A percentile compares a stretch with the other conserved stretches of the same genome.
Evolutionary conservation across 768 basidiomycete species (phyloP).

Genomic region (Cyclocybe aegerita): DNA sequence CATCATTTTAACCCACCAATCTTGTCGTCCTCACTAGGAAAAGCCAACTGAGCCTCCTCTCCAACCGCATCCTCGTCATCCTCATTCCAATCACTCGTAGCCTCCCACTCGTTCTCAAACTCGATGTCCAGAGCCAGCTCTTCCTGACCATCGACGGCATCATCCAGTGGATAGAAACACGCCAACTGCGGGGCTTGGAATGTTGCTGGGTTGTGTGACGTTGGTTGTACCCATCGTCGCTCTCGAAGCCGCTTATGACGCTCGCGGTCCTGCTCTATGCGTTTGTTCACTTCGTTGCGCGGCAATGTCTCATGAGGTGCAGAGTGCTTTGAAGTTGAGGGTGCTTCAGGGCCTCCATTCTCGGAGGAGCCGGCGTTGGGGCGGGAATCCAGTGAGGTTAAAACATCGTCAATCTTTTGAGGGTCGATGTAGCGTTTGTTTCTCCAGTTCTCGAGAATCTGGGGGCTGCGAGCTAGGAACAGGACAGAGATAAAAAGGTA

Average conservation of each 20-base stretch:
- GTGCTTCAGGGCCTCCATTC: slow-evolving; percentile 8
- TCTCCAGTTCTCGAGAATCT: slow-evolving; percentile 94
- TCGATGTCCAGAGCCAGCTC: slow-evolving; percentile 71
- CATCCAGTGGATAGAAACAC: slow-evolving; percentile 59
- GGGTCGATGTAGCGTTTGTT: slow-evolving; percentile 83
- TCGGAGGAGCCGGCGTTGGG: slow-evolving; percentile 11
- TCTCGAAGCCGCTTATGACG: slow-evolving; percentile 91
- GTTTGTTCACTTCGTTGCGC: slow-evolving; percentile 72
- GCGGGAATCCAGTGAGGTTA: slow-evolving; percentile 55
- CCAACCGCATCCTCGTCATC: slow-evolving; percentile 76
- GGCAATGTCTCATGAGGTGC: slow-evolving; percentile 39
- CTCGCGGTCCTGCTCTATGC: slow-evolving; percentile 91
- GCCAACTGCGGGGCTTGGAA: slow-evolving; percentile 47
- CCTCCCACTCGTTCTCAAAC: slow-evolving; percentile 89
- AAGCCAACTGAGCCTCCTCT: slow-evolving; percentile 74
- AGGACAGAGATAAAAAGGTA: background rate
- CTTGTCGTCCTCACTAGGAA: slow-evolving; percentile 40
- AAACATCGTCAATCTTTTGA: slow-evolving; percentile 69
- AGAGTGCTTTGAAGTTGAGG: slow-evolving; percentile 21
- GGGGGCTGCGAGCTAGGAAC: background rate
- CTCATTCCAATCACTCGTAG: slow-evolving; percentile 89
- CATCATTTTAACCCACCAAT: too few relatives aligned
- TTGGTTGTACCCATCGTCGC: slow-evolving; percentile 87
- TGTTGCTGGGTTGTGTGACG: slow-evolving; percentile 49
- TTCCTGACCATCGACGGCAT: slow-evolving; percentile 50